Evolutionary conservation across 2,329 filamentous ascomycete species (phyloP).

Genomic region (Neocatenulostroma microsporum): DNA sequence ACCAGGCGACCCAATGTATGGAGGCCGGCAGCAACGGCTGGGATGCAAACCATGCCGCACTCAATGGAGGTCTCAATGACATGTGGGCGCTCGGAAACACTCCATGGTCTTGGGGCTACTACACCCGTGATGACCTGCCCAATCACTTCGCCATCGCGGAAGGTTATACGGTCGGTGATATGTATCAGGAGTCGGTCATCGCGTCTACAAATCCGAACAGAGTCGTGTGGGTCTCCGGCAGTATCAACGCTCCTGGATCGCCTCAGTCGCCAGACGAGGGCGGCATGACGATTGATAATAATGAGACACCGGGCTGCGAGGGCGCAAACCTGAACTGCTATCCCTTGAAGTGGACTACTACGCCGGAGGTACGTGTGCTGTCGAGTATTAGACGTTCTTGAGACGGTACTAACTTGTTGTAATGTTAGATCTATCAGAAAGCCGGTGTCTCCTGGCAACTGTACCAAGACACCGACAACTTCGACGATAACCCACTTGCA

Average conservation of each 20-base stretch:
- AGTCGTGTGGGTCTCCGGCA: slow-evolving; percentile 45
- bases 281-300: slow-evolving; percentile 46
- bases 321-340: slow-evolving; percentile 42
- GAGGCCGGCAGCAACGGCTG: slow-evolving; percentile 46
- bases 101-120: slow-evolving; percentile 47
- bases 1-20: slow-evolving; percentile 49
- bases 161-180: slow-evolving; percentile 48
- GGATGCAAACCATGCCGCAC: slow-evolving; percentile 44
- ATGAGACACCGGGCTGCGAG: slow-evolving; percentile 44
- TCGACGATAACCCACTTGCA: slow-evolving; percentile 47
- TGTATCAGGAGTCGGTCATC: slow-evolving; percentile 48
- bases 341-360: slow-evolving; percentile 45
- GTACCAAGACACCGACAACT: slow-evolving; percentile 46
- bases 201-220: slow-evolving; percentile 49
- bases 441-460: slow-evolving; percentile 41
- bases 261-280: slow-evolving; percentile 38
- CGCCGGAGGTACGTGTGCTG: too few species aligned
- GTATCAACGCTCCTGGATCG: slow-evolving; percentile 44
- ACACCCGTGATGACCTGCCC: slow-evolving; percentile 46
- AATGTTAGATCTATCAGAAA: slow-evolving; percentile 46
- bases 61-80: slow-evolving; percentile 46
- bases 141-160: slow-evolving; percentile 50
- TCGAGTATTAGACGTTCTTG: too few species aligned
- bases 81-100: slow-evolving; percentile 50
- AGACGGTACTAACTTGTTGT: too few species aligned